Evolutionary conservation across 345 rosid genomes (phyloP), one percentile per base, ranked within the genome.

Genomic region (Mercurialis annua): DNA sequence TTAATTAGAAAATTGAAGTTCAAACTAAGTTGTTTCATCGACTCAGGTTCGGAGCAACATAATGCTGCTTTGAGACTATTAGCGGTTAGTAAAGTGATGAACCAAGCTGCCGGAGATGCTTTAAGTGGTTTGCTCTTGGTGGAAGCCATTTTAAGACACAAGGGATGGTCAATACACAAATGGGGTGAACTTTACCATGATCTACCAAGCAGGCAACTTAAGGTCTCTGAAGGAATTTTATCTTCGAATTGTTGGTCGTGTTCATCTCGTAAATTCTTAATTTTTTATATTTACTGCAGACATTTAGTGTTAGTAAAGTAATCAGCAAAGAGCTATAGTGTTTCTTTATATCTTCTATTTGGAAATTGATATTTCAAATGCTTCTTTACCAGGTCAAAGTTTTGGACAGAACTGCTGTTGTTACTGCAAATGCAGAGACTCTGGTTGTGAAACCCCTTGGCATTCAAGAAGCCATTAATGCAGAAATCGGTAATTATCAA

Each of bases 41-140:
- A 70, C 71, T 69, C 82, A 86, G 92, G 85, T 60, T 91, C 96
- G 4, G 89, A 87, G 73, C 81, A 72, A 80, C 87, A 82, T 48
- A 91, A 83, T 57, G 97, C 93, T 69, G 87, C 81, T 71, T 64
- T 79, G 74, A 86, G 97, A 77, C 77, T 94, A 46, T 73, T 91
- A 73, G 94, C 93, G 1, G 88, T 83, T 55, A 86, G 96, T 80
- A 87, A 85, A 56, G 74, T 91, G 79, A 83, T 94, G 76, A 89
- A 94, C 84, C 98, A 94, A 82, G 98, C 99, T 31, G 90, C 83
- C 73, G 99, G 99, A 68, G 99, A 94, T 58, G 96, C 99, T 71
- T 61, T 94, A 78, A 89, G 99, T 65, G 87, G 83, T 58, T 62
- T 94, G 85, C 92, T 94, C 40, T 81, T 91, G 76, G 99, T 88